Percentiles rank a stretch among this genome's conserved stretches.
These are phyloP conservation scores for Coniophora puteana DNA, from an alignment of 1,284 basidiomycete genomes.

Conservation along the genomic window DNA sequence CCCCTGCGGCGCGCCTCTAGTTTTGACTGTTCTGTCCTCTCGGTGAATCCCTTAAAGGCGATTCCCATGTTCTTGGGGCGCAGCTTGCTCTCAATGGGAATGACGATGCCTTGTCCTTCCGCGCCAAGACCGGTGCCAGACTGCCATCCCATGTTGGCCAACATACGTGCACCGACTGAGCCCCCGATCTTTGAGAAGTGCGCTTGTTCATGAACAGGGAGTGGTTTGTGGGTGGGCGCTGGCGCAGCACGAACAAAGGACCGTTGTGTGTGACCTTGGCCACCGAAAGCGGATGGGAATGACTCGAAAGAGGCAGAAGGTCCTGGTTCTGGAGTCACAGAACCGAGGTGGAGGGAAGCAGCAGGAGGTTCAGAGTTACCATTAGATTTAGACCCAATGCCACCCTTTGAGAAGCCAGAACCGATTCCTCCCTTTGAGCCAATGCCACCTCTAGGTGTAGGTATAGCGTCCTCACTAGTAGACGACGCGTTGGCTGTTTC, in stretches of 20 bases:
- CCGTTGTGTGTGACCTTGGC: slow-evolving; percentile 33
- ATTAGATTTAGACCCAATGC: slow-evolving; percentile 42
- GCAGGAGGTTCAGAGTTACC: slow-evolving; percentile 15
- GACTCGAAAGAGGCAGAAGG: slow-evolving; percentile 13
- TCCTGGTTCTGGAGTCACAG: slow-evolving; percentile 22
- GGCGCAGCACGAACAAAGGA: slow-evolving; percentile 56
- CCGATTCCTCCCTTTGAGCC: slow-evolving; percentile 36
- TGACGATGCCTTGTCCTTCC: slow-evolving; percentile 80
- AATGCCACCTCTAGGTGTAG: slow-evolving; percentile 32
- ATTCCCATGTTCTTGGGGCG: slow-evolving; percentile 86
- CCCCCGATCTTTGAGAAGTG: slow-evolving; percentile 80
- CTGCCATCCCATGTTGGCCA: slow-evolving; percentile 95
- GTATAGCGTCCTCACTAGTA: slow-evolving; percentile 4
- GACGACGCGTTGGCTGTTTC: no score
- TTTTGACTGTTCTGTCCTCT: slow-evolving; percentile 86
- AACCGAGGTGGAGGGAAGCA: slow-evolving; percentile 20
- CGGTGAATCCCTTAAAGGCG: slow-evolving; percentile 81
- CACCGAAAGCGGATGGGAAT: slow-evolving; percentile 46
- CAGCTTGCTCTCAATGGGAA: slow-evolving; percentile 82
- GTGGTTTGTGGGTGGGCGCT: slow-evolving; percentile 41
- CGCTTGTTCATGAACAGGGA: slow-evolving; percentile 63
- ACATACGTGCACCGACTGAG: slow-evolving; percentile 81
- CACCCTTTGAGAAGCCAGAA: slow-evolving; percentile 37
- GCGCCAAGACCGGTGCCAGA: slow-evolving; percentile 81
- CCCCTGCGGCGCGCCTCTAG: slow-evolving; percentile 76